phyloP scores from a whole-genome alignment of 2,329 filamentous ascomycete species.

The Neophaeococcomyces aloes region DNA sequence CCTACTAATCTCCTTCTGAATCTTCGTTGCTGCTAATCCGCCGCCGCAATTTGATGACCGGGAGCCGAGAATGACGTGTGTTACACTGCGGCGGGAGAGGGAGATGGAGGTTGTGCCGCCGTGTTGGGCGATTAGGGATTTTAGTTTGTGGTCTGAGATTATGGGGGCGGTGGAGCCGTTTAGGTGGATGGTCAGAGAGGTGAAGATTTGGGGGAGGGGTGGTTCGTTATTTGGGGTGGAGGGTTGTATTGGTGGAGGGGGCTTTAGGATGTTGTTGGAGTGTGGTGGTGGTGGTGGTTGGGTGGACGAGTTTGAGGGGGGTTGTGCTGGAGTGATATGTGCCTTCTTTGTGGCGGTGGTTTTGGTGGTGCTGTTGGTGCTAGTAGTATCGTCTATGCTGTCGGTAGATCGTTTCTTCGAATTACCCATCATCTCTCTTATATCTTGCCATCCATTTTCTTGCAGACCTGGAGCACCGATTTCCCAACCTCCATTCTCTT shows the following conservation, averaged over 20 bases:
- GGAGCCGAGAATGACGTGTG: constrained; percentile 70
- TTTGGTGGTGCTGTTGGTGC: too few relatives aligned
- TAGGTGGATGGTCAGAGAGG: constrained; percentile 65
- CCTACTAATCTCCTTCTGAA: constrained; percentile 66
- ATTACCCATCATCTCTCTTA: constrained; percentile 38
- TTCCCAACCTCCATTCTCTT: constrained; percentile 44
- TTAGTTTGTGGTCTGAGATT: constrained; percentile 77
- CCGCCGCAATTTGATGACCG: constrained; percentile 51
- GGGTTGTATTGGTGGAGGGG: too few relatives aligned
- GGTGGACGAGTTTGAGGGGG: too few relatives aligned
- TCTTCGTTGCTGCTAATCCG: constrained; percentile 64
- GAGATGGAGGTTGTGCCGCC: constrained; percentile 62
- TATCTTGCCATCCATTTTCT: constrained; percentile 29
- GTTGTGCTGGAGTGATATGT: too few relatives aligned
- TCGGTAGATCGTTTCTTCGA: constrained; percentile 33
- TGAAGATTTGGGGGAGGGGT: constrained; percentile 61
- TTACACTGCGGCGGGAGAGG: constrained; percentile 63
- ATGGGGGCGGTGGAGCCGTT: constrained; percentile 76
- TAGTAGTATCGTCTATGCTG: too few relatives aligned
- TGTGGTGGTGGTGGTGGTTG: too few relatives aligned
- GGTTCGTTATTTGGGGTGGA: too few relatives aligned
- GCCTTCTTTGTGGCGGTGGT: too few relatives aligned
- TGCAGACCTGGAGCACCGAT: constrained; percentile 29
- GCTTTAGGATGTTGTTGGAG: too few relatives aligned
- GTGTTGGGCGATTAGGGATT: constrained; percentile 62